Evolutionary conservation across 2,329 filamentous ascomycete genomes (phyloP).

Genomic region (Trichoderma sp.): DNA sequence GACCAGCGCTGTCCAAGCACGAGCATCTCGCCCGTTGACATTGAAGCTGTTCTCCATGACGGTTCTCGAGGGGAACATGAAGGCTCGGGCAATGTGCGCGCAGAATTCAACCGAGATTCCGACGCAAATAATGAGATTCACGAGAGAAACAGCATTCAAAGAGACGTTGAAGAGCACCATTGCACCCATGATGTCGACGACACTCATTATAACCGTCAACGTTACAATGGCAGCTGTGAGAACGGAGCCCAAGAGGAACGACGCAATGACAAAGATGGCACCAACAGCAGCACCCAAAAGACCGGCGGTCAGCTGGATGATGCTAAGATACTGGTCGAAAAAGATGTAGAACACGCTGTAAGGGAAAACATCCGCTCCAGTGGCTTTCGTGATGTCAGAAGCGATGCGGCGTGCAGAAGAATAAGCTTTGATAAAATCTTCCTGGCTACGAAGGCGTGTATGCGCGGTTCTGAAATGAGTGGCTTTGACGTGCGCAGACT

Average conservation of each 20-base stretch:
- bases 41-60: constrained; percentile 75
- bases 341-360: constrained; percentile 99
- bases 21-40: constrained; percentile 77
- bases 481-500: constrained; percentile 67
- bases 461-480: constrained; percentile 93
- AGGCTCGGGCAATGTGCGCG: constrained; percentile 91
- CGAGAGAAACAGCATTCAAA: constrained; percentile 90
- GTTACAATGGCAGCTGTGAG: constrained; percentile 80
- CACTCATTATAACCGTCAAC: constrained; percentile 85
- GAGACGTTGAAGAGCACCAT: constrained; percentile 90
- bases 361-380: constrained; percentile 82
- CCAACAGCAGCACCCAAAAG: constrained; percentile 80
- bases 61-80: constrained; percentile 83
- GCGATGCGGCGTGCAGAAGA: constrained; percentile 86
- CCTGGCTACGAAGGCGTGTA: constrained; percentile 79
- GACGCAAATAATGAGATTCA: constrained; percentile 95
- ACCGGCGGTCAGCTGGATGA: constrained; percentile 74
- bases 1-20: constrained; percentile 88
- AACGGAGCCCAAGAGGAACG: constrained; percentile 78
- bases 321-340: constrained; percentile 93
- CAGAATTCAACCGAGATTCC: constrained; percentile 97
- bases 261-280: constrained; percentile 80
- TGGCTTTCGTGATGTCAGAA: constrained; percentile 66
- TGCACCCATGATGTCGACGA: constrained; percentile 89
- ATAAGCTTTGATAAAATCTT: constrained; percentile 91